phyloP scores from a whole-genome alignment of 257 asterid genomes.

The Rauvolfia tetraphylla region DNA sequence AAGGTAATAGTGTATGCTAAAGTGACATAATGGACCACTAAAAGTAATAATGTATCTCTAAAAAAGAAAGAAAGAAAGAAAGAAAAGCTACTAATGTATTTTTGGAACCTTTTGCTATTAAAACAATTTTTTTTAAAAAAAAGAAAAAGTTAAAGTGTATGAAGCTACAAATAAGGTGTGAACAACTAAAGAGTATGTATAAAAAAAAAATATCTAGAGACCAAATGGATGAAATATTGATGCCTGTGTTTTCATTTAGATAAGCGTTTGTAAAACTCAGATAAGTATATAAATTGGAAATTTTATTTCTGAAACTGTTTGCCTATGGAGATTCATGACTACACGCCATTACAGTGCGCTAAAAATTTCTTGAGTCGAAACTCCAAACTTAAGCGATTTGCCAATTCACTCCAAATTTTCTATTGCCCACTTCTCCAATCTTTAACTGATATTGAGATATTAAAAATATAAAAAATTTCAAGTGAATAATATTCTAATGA shows the following conservation, averaged over 20 bases:
- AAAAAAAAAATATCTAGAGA: background rate
- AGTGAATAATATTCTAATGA: background rate
- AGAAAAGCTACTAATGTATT: background rate
- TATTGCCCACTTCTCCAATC: slow-evolving; percentile 5
- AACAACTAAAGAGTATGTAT: background rate
- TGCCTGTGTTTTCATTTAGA: too few relatives aligned
- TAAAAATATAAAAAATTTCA: background rate
- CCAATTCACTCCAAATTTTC: background rate
- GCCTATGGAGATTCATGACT: too few relatives aligned
- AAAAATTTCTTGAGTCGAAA: too few relatives aligned
- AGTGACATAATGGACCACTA: background rate
- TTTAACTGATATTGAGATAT: background rate
- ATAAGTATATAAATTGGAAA: too few relatives aligned
- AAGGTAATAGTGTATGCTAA: background rate
- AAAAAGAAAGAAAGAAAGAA: background rate
- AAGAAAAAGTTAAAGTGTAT: background rate
- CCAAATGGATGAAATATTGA: too few relatives aligned
- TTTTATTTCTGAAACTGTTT: too few relatives aligned
- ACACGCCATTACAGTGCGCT: too few relatives aligned
- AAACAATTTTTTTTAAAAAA: too few relatives aligned
- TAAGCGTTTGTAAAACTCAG: too few relatives aligned
- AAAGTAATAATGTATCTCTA: background rate
- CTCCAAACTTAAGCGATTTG: background rate
- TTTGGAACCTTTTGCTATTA: too few relatives aligned
- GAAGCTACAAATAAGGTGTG: background rate